Evolutionary conservation across 495 filamentous ascomycete genomes (phyloP), one percentile per base, ranked within the genome.

Genomic region (Trichodelitschia bisporula): DNA sequence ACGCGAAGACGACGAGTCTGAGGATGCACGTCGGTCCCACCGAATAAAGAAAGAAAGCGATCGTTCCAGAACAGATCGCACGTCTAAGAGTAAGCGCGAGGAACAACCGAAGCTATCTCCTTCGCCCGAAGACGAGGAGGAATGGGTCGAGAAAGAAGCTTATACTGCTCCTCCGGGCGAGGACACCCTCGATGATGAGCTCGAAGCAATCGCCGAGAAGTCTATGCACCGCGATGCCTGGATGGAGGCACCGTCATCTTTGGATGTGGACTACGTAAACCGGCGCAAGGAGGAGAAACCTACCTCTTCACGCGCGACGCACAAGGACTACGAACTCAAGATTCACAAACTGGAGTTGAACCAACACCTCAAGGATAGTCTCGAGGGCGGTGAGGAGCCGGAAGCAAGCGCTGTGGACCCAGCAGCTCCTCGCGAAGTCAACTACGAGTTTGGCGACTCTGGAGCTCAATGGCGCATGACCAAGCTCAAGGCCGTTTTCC

Each of bases 391-490:
- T 13, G 37, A 30, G 9, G 54, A 61, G 40, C 58, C 49, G 50
- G 45, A 48, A 30, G 19, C 9, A 15, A 46, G 49, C 6, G 31
- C 64, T 5, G 54, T 64, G 19, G 46, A 59, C 11, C 49, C 66
- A 30, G 52, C 57, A 8, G 50, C 59, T 1, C 56, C 65, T 36
- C 65, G 72, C 37, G 65, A 76, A 19, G 68, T 89, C 10, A 54
- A 58, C 35, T 99, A 95, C 45, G 75, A 56, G 0, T 91, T 99
- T 51, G 86, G 86, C 12, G 89, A 99, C 47, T 48, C 64, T 10
- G 86, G 89, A 0, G 77, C 82, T 12, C 62, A 74, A 37, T 99
- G 89, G 84, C 69, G 86, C 27, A 93, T 95, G 84, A 84, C 71
- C 19, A 91, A 78, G 45, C 62, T 99, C 17, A 79, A 74, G 40